These are phyloP conservation scores for Diaporthe eres DNA, from an alignment of 2,329 filamentous ascomycete genomes.

Conservation along the genomic window DNA sequence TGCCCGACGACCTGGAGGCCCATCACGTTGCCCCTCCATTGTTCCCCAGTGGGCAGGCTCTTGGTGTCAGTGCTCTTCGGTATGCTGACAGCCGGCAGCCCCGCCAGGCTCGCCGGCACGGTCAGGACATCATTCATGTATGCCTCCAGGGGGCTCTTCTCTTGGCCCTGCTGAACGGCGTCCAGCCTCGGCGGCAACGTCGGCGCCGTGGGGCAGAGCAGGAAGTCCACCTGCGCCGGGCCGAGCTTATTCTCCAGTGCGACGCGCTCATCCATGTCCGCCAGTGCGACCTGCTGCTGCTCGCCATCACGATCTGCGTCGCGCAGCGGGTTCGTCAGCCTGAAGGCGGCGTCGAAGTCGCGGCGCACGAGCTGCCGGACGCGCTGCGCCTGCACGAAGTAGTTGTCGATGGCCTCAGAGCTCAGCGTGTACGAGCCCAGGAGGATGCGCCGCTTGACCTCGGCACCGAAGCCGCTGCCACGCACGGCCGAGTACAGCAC, in stretches of 20 bases:
- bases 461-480: constrained; percentile 81
- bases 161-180: constrained; percentile 57
- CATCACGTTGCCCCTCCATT: constrained; percentile 50
- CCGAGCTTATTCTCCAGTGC: constrained; percentile 69
- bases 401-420: constrained; percentile 93
- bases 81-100: constrained; percentile 88
- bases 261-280: constrained; percentile 69
- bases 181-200: constrained; percentile 63
- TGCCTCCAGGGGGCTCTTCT: constrained; percentile 73
- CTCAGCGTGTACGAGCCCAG: constrained; percentile 92
- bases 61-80: constrained; percentile 67
- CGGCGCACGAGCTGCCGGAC: constrained; percentile 85
- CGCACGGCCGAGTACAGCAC: constrained; percentile 84
- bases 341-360: constrained; percentile 89
- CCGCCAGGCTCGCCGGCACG: constrained; percentile 92
- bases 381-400: constrained; percentile 94
- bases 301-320: constrained; percentile 46
- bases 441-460: constrained; percentile 89
- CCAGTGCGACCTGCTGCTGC: constrained; percentile 67
- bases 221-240: constrained; percentile 81
- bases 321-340: constrained; percentile 76
- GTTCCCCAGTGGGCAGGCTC: constrained; percentile 45
- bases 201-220: constrained; percentile 90
- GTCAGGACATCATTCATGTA: constrained; percentile 98
- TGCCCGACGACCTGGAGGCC: constrained; percentile 87